Percentiles rank a stretch among this genome's conserved stretches.
These are phyloP conservation scores for Curvularia sp. DNA, from an alignment of 2,329 filamentous ascomycete species.

Conservation along the genomic window DNA sequence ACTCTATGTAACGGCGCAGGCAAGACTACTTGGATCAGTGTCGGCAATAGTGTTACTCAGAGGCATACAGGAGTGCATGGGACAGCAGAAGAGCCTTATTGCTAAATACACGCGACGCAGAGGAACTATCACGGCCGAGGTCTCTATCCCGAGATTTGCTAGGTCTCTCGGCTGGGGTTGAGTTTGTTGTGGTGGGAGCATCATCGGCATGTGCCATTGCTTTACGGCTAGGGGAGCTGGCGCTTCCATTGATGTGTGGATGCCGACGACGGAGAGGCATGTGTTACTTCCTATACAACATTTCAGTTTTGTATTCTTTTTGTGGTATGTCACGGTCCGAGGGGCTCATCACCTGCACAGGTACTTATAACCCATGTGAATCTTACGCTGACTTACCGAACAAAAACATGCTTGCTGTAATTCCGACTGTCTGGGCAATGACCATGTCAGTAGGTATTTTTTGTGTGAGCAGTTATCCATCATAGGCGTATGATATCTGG, in stretches of 20 bases:
- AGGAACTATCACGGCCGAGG: too few relatives aligned
- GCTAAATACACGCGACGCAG: too few relatives aligned
- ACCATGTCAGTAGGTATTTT: constrained; percentile 49
- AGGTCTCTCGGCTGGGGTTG: too few relatives aligned
- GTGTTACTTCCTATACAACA: constrained; percentile 7
- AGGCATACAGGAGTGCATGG: too few relatives aligned
- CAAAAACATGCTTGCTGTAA: constrained; percentile 60
- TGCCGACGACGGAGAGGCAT: constrained; percentile 52
- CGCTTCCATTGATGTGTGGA: constrained; percentile 63
- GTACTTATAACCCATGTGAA: too few relatives aligned
- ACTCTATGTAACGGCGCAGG: too few relatives aligned
- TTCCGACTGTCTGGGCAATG: constrained; percentile 59
- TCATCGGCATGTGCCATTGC: constrained; percentile 65
- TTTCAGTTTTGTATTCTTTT: neutral
- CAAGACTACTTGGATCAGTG: too few relatives aligned
- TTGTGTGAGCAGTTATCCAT: constrained; percentile 39
- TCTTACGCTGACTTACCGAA: constrained; percentile 42
- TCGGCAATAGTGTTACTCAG: too few relatives aligned
- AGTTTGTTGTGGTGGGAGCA: too few relatives aligned
- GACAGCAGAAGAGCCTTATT: too few relatives aligned
- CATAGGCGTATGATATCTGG: neutral
- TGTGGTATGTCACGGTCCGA: neutral
- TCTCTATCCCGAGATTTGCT: too few relatives aligned
- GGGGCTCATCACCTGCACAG: too few relatives aligned
- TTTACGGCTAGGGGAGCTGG: constrained; percentile 63